Conservation (phyloP, 257 asterid species). For the Plantago ovata region DNA sequence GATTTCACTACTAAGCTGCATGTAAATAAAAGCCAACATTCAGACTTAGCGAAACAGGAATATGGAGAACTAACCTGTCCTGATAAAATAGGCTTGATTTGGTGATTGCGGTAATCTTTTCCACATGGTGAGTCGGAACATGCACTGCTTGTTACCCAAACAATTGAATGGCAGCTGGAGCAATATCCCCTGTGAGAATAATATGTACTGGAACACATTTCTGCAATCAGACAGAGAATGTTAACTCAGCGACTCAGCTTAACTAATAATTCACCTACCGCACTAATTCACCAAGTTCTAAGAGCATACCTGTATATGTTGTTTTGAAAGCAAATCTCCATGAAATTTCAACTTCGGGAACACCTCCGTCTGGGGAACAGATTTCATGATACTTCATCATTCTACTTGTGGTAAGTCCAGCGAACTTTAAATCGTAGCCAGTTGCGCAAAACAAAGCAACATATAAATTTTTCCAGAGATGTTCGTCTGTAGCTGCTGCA, state of each 20-base stretch:
- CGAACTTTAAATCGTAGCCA: conserved; percentile 11
- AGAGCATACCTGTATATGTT: conserved; percentile 40
- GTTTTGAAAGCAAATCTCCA: conserved; percentile 49
- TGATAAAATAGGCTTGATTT: conserved; percentile 42
- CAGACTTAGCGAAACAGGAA: background rate
- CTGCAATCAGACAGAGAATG: conserved; percentile 33
- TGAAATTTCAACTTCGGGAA: conserved; percentile 21
- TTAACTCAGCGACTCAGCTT: too few relatives aligned
- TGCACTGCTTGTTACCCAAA: conserved; percentile 51
- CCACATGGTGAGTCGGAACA: conserved; percentile 33
- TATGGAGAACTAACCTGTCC: conserved; percentile 38
- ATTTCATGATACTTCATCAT: conserved; percentile 15
- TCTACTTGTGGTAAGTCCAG: conserved; percentile 15
- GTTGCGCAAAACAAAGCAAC: conserved; percentile 33
- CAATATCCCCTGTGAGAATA: conserved; percentile 68
- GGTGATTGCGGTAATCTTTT: conserved; percentile 28
- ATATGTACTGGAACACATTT: conserved; percentile 27
- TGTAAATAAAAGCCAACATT: background rate
- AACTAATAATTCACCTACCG: too few relatives aligned
- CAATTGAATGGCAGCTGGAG: conserved; percentile 43
- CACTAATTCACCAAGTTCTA: background rate
- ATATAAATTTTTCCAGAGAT: conserved; percentile 58
- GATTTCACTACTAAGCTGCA: background rate
- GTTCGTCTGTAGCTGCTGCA: conserved; percentile 59
- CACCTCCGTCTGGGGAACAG: conserved; percentile 14